Base-by-base conservation (phyloP, 78 protist genomes). In the Tieghemostelium lacteum region DNA sequence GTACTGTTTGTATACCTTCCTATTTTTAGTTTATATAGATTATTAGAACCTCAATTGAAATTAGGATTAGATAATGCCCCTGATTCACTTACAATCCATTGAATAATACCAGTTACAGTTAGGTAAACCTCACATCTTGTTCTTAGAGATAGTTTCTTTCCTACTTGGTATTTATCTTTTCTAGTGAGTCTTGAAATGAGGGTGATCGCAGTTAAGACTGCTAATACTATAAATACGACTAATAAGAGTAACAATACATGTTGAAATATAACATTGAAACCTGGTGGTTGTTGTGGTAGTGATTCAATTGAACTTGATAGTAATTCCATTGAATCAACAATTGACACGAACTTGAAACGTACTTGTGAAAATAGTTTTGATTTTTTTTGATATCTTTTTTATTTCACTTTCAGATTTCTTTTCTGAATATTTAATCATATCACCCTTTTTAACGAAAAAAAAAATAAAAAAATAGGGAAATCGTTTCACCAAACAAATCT, bases 1-100 rank as follows among this genome's bases (percentile, higher is more conserved):
- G 63, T 20, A 83, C 6, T 40, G 73, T 70, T 57, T 83, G 91
- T 39, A 83, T 69, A 29, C 77, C 91, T 83, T 83, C 91, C 88
- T 80, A 52, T 33, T 34, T 26, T 20, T 19, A 31, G 20, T 40
- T 45, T n/a, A n/a, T n/a, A n/a, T n/a, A n/a, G n/a, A n/a, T n/a
- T n/a, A n/a, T n/a, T n/a, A n/a, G n/a, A n/a, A n/a, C n/a, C n/a
- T n/a, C n/a, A n/a, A n/a, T n/a, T n/a, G n/a, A 14, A 45, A 45
- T 45, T 14, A 45, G 10, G 6, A 45, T 45, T 14, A 45, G 6
- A 45, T 14, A 45, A 14, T 14, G 6, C 10, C 10, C 6, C 10
- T 14, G 6, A 45, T 14, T 19, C 3, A 64, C 66, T 31, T 78
- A 78, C 88, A 58, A 83, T 83, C 89, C 89, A 83, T 37, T 66